A percentile compares a stretch with the other conserved stretches of the same genome.
Conservation (phyloP, 2,329 filamentous ascomycete genomes). For the Phyllosticta ampelicida region DNA sequence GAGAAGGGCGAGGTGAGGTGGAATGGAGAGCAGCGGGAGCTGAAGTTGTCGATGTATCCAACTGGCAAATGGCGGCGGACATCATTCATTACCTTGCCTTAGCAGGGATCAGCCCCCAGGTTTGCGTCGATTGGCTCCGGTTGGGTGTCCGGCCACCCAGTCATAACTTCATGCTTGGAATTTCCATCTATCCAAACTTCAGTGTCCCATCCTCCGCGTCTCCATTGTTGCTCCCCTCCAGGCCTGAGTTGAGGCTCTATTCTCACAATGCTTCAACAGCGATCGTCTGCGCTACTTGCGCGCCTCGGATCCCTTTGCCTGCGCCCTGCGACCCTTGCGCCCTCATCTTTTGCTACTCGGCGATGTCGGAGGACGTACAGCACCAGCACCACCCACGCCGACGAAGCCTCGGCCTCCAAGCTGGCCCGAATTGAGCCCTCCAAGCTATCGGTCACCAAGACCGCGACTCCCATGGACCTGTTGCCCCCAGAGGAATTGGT, state of each 20-base stretch:
- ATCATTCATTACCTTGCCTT: neutral
- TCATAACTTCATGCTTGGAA: slow-evolving; percentile 1
- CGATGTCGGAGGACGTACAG: slow-evolving; percentile 42
- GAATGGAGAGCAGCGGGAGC: no score
- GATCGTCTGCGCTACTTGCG: slow-evolving; percentile 42
- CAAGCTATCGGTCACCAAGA: slow-evolving; percentile 64
- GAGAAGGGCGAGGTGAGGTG: neutral
- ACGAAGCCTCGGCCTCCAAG: slow-evolving; percentile 25
- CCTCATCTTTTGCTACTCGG: slow-evolving; percentile 20
- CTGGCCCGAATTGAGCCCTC: slow-evolving; percentile 64
- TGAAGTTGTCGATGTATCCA: neutral
- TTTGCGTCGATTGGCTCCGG: neutral
- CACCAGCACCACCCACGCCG: slow-evolving; percentile 33
- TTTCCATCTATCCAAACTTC: slow-evolving; percentile 4
- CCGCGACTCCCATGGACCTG: slow-evolving; percentile 61
- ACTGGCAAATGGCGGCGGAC: neutral
- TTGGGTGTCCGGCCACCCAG: neutral
- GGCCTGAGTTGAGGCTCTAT: neutral
- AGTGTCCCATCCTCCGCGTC: slow-evolving; percentile 2
- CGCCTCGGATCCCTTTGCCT: slow-evolving; percentile 19
- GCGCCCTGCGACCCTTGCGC: slow-evolving; percentile 15
- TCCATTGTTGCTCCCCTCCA: slow-evolving; percentile 3
- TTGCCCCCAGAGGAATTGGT: slow-evolving; percentile 69
- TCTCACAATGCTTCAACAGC: slow-evolving; percentile 27
- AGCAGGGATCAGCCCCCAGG: neutral